Base-by-base conservation (phyloP, 2,329 filamentous ascomycete species). In the Talaromyces sp. region DNA sequence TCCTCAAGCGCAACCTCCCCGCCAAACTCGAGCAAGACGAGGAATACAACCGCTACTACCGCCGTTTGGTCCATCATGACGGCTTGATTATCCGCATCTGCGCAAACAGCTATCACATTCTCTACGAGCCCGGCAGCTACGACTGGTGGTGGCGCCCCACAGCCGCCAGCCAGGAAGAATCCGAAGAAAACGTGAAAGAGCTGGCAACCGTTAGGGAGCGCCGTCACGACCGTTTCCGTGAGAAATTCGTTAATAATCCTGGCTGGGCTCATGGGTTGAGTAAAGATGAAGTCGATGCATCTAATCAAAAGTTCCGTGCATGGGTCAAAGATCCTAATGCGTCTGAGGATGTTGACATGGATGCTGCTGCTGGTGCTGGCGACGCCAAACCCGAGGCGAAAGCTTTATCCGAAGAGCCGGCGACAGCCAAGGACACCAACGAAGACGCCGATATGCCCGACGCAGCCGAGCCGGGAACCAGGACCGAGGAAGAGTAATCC, bases 31-130 rank as follows among this genome's bases (percentile, higher is more conserved):
- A 84, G 43, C 85, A 88, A 3, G 87, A 88, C 40, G 86, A 88
- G 54, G 82, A 84, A 65, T 85, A 85, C 53, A 86, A 86, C 58
- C 88, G 88, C 72, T 79, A 77, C 70, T 79, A 81, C 71, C 75
- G 79, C 45, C 80, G 80, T 47, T 75, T 91, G 5, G 81, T 85
- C 5, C 89, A 86, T 70, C 81, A 87, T 66, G 91, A 93, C 71
- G 86, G 89, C 19, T 79, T 94, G 47, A 85, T 87, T 11, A 85
- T 92, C 49, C 88, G 89, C 67, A 90, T 94, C 73, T 92, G 89
- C 72, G 85, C 92, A 15, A 91, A 90, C 76, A 91, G 87, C 64
- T 92, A 90, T 74, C 91, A 91, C 78, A 89, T 94, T 73, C 82
- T 91, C n/a, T 93, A 90, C 81, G 88, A 88, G 64, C 86, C 89